A percentile compares a stretch with the other conserved stretches of the same genome.
Evolutionary conservation across 2,329 filamentous ascomycete genomes (phyloP).

Genomic region (Beauveria asiatica): DNA sequence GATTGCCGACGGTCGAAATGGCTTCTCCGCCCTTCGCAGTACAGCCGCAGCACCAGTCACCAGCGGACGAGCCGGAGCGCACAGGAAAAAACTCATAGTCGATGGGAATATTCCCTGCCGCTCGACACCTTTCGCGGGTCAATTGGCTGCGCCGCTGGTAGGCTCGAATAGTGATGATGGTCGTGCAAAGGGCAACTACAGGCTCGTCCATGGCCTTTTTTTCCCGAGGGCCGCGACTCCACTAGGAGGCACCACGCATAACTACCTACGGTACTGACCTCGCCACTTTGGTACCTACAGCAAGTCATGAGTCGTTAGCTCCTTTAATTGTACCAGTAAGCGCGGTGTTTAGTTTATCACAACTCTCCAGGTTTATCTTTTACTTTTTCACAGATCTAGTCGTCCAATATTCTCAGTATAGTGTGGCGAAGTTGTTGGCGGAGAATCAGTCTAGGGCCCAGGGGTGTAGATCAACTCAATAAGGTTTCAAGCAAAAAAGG

Average conservation of each 20-base stretch:
- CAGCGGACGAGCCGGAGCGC: not conserved
- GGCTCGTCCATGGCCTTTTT: not conserved
- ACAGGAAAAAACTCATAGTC: conserved; percentile 2
- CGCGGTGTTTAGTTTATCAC: no score
- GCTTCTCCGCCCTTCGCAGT: not conserved
- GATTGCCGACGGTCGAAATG: not conserved
- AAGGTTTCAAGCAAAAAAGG: no score
- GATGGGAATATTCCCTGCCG: not conserved
- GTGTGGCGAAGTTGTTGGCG: no score
- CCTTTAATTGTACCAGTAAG: no score
- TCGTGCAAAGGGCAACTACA: not conserved
- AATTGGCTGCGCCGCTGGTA: not conserved
- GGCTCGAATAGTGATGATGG: not conserved
- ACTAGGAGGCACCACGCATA: not conserved
- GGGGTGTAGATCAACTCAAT: no score
- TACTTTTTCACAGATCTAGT: no score
- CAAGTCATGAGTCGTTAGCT: no score
- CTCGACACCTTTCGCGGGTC: not conserved
- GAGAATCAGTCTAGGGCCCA: no score
- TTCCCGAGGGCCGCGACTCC: not conserved
- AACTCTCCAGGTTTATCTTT: no score
- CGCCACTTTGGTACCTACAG: no score
- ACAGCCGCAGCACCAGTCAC: not conserved
- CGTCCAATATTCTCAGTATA: no score
- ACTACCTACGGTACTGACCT: no score